Percentiles rank a stretch among this genome's conserved stretches.
These are phyloP conservation scores for Eucalyptus cloeziana DNA, from an alignment of 345 rosid genomes.

Conservation along the genomic window DNA sequence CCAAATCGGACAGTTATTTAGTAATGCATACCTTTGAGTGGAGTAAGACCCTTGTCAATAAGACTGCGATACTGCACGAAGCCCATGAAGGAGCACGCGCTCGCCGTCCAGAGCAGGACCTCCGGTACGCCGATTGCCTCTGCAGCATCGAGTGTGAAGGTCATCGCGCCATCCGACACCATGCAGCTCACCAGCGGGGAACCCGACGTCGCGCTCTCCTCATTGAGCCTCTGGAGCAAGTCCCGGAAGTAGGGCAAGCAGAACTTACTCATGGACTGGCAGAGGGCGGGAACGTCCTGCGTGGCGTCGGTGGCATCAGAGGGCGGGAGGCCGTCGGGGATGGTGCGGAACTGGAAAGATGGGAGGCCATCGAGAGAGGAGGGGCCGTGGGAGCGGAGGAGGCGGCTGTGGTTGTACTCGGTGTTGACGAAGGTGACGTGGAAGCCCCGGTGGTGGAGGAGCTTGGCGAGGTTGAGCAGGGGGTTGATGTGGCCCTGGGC, in stretches of 20 bases:
- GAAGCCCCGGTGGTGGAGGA: not conserved
- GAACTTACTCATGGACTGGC: not conserved
- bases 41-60: not conserved
- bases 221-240: not conserved
- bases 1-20: not conserved
- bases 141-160: not conserved
- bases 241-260: not conserved
- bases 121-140: not conserved
- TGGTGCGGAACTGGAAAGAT: not conserved
- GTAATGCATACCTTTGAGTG: not conserved
- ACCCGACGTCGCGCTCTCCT: not conserved
- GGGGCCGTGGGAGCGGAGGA: not conserved
- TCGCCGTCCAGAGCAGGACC: not conserved
- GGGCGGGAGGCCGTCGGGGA: not conserved
- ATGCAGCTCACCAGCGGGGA: not conserved
- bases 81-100: not conserved
- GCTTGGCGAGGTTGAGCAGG: not conserved
- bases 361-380: not conserved
- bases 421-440: conserved; percentile 4
- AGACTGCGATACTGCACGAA: not conserved
- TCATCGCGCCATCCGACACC: not conserved
- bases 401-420: not conserved
- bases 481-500: not conserved
- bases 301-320: not conserved
- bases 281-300: not conserved